A percentile compares a stretch with the other conserved stretches of the same genome.
Evolutionary conservation across 2,329 filamentous ascomycete species (phyloP).

Genomic region (Stemphylium vesicarium): DNA sequence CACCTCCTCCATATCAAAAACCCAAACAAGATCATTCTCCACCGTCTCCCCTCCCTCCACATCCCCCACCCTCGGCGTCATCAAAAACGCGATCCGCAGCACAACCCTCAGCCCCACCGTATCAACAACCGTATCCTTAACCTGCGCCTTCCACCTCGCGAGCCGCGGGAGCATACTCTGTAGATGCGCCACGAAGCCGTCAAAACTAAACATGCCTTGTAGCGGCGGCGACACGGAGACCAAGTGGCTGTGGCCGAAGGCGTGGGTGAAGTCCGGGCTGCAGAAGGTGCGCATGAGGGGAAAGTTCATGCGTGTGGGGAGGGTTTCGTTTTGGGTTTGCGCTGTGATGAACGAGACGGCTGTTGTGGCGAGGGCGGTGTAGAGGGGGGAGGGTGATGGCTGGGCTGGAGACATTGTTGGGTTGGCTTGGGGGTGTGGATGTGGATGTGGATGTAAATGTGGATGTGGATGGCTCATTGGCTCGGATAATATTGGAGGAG

Average conservation of each 20-base stretch:
- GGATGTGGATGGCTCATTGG: too few species aligned
- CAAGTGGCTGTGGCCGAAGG: constrained; percentile 42
- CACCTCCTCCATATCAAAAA: constrained; percentile 32
- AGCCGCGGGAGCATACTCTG: constrained; percentile 27
- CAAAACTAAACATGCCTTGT: constrained; percentile 20
- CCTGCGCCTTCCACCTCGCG: constrained; percentile 27
- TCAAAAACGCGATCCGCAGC: constrained; percentile 32
- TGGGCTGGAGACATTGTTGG: background rate
- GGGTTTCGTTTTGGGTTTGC: constrained; percentile 6
- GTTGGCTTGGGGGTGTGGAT: too few species aligned
- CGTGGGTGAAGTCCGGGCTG: constrained; percentile 26
- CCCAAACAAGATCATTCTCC: constrained; percentile 45
- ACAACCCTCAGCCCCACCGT: constrained; percentile 26
- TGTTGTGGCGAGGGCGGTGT: constrained; percentile 22
- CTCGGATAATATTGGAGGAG: too few species aligned
- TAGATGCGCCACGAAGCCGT: constrained; percentile 32
- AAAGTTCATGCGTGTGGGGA: constrained; percentile 18
- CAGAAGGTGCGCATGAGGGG: constrained; percentile 24
- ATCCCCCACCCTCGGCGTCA: constrained; percentile 23
- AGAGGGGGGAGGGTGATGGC: constrained; percentile 10
- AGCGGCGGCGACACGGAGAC: constrained; percentile 27
- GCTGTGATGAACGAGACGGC: constrained; percentile 25
- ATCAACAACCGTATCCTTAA: constrained; percentile 37
- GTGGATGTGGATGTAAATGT: too few species aligned
- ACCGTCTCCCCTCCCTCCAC: constrained; percentile 17